Base-by-base conservation (phyloP, 768 basidiomycete genomes). In the Dacryopinax spathularia region DNA sequence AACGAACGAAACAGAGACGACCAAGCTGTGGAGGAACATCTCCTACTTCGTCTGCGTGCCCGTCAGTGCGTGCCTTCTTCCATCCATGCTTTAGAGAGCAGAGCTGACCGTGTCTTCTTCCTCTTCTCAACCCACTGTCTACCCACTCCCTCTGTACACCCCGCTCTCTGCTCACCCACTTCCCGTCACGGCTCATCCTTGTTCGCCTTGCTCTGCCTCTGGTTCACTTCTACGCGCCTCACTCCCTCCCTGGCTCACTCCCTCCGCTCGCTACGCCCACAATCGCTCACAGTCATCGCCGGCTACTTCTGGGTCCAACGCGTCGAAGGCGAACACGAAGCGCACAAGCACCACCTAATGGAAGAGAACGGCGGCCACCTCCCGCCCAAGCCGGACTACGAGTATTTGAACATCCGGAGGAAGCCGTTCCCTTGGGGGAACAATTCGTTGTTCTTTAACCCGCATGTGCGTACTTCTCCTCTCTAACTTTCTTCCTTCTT, bases 391-490 rank as follows among this genome's bases (percentile, higher is more conserved):
- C 88, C 89, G 41, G 76, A 75, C n/a, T 92, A 84, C 70, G 82
- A 88, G 41, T 89, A 86, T 77, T 69, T 92, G 74, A 90, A 91
- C 77, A 82, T 78, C 69, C 79, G 90, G 65, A 72, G 73, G 65
- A 89, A 88, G 74, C 87, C 89, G 37, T 92, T 81, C 80, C 90
- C 90, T 20, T 92, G 90, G 90, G 90, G 90, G 25, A 74, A 68
- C 69, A 92, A 92, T 81, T 80, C 82, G 15, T 80, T 92, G 18
- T 92, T 92, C 80, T 92, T 81, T 78, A 91, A 89, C 72, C 73
- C 83, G 60, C 78, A 82, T 68, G 89, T 88, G 72, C 48, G 84
- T 70, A n/a, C 60, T 10, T 7, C 64, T 31, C 27, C 60, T 16
- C 60, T 43, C 39, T 22, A 7, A 12, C 10, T 22, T 22, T 12